Base-by-base conservation (phyloP, 805 yeast genomes). In the Yarrowia alimentaria region DNA sequence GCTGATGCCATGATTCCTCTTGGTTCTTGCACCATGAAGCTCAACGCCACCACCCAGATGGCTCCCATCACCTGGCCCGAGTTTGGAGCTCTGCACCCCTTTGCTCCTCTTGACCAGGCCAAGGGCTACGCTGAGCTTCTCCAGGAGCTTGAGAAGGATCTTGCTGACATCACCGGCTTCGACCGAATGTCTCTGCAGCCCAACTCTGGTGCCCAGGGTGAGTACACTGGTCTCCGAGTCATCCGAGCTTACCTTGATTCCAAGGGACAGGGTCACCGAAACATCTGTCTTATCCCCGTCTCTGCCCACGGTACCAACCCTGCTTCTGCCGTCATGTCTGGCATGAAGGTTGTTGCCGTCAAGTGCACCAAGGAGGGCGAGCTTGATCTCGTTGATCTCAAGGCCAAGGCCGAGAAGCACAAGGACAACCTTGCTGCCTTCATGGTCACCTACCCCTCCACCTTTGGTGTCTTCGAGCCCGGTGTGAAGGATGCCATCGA, bases 251-350 rank as follows among this genome's bases (percentile, higher is more conserved):
- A 86, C 65, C 78, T 85, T 58, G 78, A 80, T 55, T 71, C 83
- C 16, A 74, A 71, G 35, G 95, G 93, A 32, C 83, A 89, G 63
- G 67, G 75, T 13, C 71, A 80, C 54, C 78, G 99, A 64, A 80
- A 89, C 65, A 76, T 93, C 50, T 93, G 97, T 68, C 75, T 93
- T 64, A 93, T 93, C 60, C 99, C 99, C 5, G 96, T 91, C 4
- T 82, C 93, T 61, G 99, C 99, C 1, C 99, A 93, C 64, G 99
- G 99, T 54, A 93, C 99, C 13, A 93, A 93, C 64, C 99, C 99
- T 18, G 99, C 99, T 0, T 87, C 96, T 35, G 98, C 99, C 14
- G 87, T 96, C 14, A 93, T 93, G 96, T 83, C 94, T 59, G 97
- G 96, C 28, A 71, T 93, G 68, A 88, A 86, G 67, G 98, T 93